phyloP scores from a whole-genome alignment of 371 early-diverging fungal species.

The Mucor velutinosus region DNA sequence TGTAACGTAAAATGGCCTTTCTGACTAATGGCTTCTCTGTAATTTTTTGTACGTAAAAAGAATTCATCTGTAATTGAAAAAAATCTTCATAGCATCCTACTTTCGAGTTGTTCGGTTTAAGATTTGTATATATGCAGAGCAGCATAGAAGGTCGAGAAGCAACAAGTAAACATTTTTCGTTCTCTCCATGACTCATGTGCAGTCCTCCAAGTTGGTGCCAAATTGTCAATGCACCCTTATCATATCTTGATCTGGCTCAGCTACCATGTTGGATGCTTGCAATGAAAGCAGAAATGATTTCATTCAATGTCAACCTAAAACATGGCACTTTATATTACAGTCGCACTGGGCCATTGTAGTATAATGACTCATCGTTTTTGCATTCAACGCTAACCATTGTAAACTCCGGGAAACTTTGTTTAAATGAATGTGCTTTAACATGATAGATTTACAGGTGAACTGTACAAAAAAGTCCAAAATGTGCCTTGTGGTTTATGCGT shows the following conservation, averaged over 20 bases:
- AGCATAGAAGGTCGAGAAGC: not conserved
- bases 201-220: not conserved
- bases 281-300: not conserved
- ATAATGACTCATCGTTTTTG: not conserved
- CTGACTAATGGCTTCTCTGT: not conserved
- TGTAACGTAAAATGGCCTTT: not conserved
- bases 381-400: not conserved
- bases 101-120: not conserved
- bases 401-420: not conserved
- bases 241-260: not conserved
- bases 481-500: not conserved
- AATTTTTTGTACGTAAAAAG: conserved; percentile 13
- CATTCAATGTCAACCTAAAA: not conserved
- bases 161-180: not conserved
- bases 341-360: not conserved
- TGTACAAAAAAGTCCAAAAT: not conserved
- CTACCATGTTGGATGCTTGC: not conserved
- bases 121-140: not conserved
- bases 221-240: not conserved
- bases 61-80: conserved; percentile 4
- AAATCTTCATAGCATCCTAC: not conserved
- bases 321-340: not conserved
- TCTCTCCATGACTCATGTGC: not conserved
- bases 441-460: not conserved
- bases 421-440: not conserved